Base-by-base conservation (phyloP, 148 eudicot genomes). In the Linanthus parryae region DNA sequence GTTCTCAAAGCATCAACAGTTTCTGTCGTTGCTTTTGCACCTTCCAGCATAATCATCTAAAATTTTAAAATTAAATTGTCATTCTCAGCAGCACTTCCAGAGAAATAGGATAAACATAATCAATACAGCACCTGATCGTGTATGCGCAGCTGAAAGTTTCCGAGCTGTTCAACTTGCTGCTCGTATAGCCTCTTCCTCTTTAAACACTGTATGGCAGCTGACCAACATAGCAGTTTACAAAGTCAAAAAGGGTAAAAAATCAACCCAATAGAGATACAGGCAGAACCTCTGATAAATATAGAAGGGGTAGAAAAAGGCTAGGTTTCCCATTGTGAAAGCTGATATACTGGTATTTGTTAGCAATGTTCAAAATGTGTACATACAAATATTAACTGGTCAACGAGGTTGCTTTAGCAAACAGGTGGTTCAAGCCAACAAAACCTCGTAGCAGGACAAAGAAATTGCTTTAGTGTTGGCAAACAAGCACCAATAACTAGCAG, bases 21-120 rank as follows among this genome's bases (percentile, higher is more conserved):
- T 57, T 85, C 97, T 37, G 95, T 85, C 26, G 95, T 89, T 30
- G 97, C 95, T 75, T 80, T 89, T 55, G 97, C 95, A 41, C 91
- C 87, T 68, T 89, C 97, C 41, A 89, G 79, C 85, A 89, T 57
- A 40, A 89, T 89, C 80, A 89, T 85, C 97, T 89, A 61, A 50
- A 42, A 68, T 30, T 13, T 36, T n/a, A 43, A 60, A 44, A n/a
- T 9, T 38, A 51, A 22, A 43, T 44, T 21, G 27, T 29, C 3
- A 13, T 31, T 1, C 4, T 19, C 46, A 8, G n/a, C 15, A 38
- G 42, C 7, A 38, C 11, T 17, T 12, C 42, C 11, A 14, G 42
- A 6, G 21, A 8, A n/a, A 18, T 14, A 26, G 10, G 44, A 23
- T 9, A 26, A 47, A 54, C 27, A 34, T 12, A 33, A 46, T 23